These are phyloP conservation scores for Tylopilus sp. DNA, from an alignment of 768 basidiomycete genomes.

Conservation along the genomic window DNA sequence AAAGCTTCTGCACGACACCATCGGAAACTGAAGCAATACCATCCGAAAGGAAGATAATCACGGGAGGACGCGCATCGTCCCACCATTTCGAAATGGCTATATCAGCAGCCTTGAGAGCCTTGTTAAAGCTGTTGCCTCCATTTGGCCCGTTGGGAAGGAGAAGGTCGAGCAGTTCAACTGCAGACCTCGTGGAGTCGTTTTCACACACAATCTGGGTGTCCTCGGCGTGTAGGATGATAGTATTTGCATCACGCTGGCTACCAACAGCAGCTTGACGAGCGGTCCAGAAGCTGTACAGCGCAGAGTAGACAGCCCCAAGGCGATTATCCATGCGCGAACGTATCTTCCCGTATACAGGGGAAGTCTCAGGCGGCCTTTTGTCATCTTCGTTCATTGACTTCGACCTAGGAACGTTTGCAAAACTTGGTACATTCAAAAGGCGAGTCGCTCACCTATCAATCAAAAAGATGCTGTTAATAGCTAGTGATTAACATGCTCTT, in stretches of 20 bases:
- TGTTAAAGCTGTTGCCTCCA: constrained; percentile 43
- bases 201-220: constrained; percentile 24
- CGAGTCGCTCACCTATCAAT: constrained; percentile 15
- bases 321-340: constrained; percentile 39
- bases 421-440: background rate
- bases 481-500: background rate
- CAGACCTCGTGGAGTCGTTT: constrained; percentile 44
- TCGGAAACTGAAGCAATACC: constrained; percentile 43
- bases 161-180: constrained; percentile 40
- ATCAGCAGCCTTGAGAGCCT: constrained; percentile 39
- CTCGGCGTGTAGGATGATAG: constrained; percentile 45
- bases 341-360: constrained; percentile 35
- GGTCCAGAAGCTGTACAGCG: constrained; percentile 51
- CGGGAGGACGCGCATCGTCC: constrained; percentile 45
- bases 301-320: constrained; percentile 55
- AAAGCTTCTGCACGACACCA: constrained; percentile 33
- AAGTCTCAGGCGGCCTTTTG: constrained; percentile 36
- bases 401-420: constrained; percentile 36
- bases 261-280: constrained; percentile 41
- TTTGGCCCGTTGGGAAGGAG: constrained; percentile 34
- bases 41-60: constrained; percentile 57
- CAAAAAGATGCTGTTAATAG: constrained; percentile 14
- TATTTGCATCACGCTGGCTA: constrained; percentile 49
- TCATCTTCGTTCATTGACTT: constrained; percentile 45
- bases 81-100: constrained; percentile 40